These are phyloP conservation scores for Fusarium sp. DNA, from an alignment of 2,329 filamentous ascomycete species.

Conservation along the genomic window DNA sequence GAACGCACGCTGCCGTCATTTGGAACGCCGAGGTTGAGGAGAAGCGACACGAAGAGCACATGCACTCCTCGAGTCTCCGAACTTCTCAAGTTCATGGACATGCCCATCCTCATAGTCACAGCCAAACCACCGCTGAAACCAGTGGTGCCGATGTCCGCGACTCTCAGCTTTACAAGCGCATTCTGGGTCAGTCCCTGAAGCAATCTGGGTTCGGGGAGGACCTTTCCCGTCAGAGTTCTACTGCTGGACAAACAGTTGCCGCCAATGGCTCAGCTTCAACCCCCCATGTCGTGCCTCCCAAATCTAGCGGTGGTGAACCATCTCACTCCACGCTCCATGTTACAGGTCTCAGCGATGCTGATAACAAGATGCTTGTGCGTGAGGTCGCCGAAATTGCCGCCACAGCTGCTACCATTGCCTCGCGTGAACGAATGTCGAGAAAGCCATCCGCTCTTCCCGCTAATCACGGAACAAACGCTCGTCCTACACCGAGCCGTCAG, in stretches of 20 bases:
- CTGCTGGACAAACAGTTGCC: conserved; percentile 48
- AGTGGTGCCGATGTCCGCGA: conserved; percentile 81
- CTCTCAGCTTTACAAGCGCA: conserved; percentile 90
- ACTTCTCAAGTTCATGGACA: conserved; percentile 54
- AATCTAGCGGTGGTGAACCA: conserved; percentile 60
- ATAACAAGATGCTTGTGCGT: conserved; percentile 83
- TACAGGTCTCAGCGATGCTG: conserved; percentile 81
- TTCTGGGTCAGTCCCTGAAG: conserved; percentile 88
- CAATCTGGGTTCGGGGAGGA: conserved; percentile 78
- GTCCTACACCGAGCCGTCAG: conserved; percentile 52
- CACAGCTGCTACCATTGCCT: conserved; percentile 87
- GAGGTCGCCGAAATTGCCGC: conserved; percentile 95
- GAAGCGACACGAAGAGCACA: conserved; percentile 73
- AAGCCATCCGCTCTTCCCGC: conserved; percentile 53
- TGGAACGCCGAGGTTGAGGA: conserved; percentile 90
- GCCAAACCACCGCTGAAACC: conserved; percentile 57
- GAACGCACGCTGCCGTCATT: conserved; percentile 96
- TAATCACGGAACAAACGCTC: conserved; percentile 31
- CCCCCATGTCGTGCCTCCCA: conserved; percentile 83
- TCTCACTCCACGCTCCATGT: conserved; percentile 63
- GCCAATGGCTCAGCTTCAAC: conserved; percentile 62
- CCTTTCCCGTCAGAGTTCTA: conserved; percentile 56
- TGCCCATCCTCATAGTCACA: conserved; percentile 50
- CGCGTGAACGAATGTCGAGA: conserved; percentile 71
- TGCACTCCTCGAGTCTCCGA: conserved; percentile 51